A percentile compares a stretch with the other conserved stretches of the same genome.
phyloP scores from a whole-genome alignment of 306 rosid genomes.

The Hylodesmum podocarpum region DNA sequence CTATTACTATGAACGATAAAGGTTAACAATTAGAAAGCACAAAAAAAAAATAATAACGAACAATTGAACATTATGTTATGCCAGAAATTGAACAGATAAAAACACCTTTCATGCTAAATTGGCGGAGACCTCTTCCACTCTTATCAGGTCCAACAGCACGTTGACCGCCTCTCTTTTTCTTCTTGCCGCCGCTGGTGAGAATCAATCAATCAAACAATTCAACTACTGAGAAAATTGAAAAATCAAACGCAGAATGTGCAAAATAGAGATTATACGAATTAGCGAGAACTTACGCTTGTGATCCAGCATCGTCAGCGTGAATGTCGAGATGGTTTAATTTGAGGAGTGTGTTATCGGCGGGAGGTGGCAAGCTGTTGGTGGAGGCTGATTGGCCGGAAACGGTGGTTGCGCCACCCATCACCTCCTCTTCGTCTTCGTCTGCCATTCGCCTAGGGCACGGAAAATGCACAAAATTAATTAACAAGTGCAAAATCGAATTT shows the following conservation, averaged over 20 bases:
- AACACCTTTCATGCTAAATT: conserved; percentile 97
- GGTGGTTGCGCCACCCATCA: conserved; percentile 48
- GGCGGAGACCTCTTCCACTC: conserved; percentile 98
- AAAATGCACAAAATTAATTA: no score
- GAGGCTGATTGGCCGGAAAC: conserved; percentile 80
- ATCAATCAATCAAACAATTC: not conserved
- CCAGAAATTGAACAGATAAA: no score
- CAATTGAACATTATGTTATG: no score
- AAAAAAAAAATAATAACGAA: no score
- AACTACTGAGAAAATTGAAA: not conserved
- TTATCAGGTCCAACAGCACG: conserved; percentile 94
- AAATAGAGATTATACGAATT: not conserved
- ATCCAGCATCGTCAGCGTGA: conserved; percentile 82
- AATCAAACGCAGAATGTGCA: not conserved
- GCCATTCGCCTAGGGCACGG: conserved; percentile 28
- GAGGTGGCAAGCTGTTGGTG: conserved; percentile 80
- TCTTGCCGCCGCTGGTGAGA: conserved; percentile 55
- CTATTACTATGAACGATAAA: no score
- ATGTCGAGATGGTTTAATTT: conserved; percentile 69
- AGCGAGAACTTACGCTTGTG: conserved; percentile 66
- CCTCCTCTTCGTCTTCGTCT: conserved; percentile 48
- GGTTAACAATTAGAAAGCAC: no score
- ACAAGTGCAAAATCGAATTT: no score
- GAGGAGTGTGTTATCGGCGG: conserved; percentile 59
- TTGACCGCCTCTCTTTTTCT: conserved; percentile 96